Base-by-base conservation (phyloP, 345 rosid species). In the Limnanthes douglasii region DNA sequence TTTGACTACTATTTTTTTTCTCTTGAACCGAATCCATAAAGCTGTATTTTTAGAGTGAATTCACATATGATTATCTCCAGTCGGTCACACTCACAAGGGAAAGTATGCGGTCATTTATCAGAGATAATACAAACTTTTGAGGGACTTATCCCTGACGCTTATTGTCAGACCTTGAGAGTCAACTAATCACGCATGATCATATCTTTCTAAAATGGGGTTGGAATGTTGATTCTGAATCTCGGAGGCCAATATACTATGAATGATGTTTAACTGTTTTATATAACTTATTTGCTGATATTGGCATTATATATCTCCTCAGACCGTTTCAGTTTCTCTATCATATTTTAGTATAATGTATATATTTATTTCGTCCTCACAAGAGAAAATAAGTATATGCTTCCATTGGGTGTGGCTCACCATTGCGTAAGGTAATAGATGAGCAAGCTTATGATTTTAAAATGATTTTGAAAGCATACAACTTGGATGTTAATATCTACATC, bases 311-410 rank as follows among this genome's bases (percentile, higher is more conserved):
- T 33, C 86, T 80, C 39, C 96, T 95, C 0, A 72, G 96, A 56
- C 63, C 59, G 32, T 84, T 90, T 67, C 74, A 46, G 65, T 80
- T 84, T 65, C 78, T 84, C 28, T 94, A 80, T 53, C 51, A 62
- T 21, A 75, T 96, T 11, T 40, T 84, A 41, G 98, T 93, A 1
- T 46, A 77, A 24, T 61, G 80, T 12, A 90, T 90, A 43, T 90
- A 94, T 46, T 63, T 77, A 9, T 55, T 78, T 24, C 74, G 94
- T 8, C 88, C 98, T 8, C 92, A 88, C 1, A 84, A 84, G 49
- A 80, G 92, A 18, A 84, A 68, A 69, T 92, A 84, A 68, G 98
- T 86, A 34, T 90, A 90, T 75, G 98, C 98, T 61, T 65, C 94
- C 31, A 84, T 90, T 24, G 98, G 98, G 24, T 95, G 98, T 21